These are phyloP conservation scores for Ceratocystis papillata DNA, from an alignment of 2,329 filamentous ascomycete genomes.

Conservation along the genomic window DNA sequence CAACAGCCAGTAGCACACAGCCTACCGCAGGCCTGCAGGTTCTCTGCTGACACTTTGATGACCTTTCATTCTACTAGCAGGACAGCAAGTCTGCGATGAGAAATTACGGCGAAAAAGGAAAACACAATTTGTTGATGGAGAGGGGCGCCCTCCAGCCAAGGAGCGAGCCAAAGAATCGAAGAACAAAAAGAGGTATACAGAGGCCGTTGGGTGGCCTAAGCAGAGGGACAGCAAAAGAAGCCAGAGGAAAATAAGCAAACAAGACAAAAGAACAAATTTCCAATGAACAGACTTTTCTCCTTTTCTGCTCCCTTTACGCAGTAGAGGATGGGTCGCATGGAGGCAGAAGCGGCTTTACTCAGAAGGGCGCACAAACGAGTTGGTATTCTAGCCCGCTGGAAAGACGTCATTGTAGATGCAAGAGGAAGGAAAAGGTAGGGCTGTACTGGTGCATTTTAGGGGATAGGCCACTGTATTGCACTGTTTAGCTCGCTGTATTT, in stretches of 20 bases:
- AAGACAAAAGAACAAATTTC: background rate
- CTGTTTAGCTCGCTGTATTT: no score
- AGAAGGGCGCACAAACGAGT: background rate
- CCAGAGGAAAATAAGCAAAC: background rate
- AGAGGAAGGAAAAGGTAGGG: background rate
- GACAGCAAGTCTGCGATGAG: background rate
- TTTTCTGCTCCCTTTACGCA: background rate
- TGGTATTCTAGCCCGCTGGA: background rate
- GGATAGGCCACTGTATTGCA: no score
- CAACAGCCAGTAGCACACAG: background rate
- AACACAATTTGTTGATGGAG: background rate
- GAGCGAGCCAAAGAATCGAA: background rate
- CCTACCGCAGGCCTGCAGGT: background rate
- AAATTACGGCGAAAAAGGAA: background rate
- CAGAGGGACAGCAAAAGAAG: constrained; percentile 3
- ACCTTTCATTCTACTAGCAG: background rate
- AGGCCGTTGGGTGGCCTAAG: background rate
- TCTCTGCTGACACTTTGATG: background rate
- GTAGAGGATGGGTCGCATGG: background rate
- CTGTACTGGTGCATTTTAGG: background rate
- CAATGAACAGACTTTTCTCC: background rate
- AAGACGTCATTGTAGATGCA: constrained; percentile 2
- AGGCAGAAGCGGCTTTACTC: background rate
- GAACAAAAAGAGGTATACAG: background rate
- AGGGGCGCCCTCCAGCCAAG: background rate